Evolutionary conservation across 257 asterid genomes (phyloP), one percentile per base, ranked within the genome.

Genomic region (Fraxinus anomala): DNA sequence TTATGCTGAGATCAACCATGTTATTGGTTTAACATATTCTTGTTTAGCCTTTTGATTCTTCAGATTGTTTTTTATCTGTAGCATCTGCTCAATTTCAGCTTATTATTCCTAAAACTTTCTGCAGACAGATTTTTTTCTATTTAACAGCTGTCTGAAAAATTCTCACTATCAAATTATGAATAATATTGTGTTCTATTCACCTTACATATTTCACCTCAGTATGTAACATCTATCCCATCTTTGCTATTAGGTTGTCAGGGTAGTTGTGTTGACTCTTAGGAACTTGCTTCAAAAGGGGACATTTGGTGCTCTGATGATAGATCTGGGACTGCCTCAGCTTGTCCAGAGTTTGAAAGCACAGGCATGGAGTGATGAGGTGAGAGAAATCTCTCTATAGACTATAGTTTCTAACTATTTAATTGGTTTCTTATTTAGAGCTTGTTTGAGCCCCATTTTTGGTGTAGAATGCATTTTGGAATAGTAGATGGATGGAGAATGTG

Each of bases 301-400:
- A 71, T 91, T 90, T 84, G 94, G 94, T 75, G 90, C 97, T 77
- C 91, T 91, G 76, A 92, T 94, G 97, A 92, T 91, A 81, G 89
- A 87, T 89, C 86, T 88, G 70, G 98, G 92, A 65, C 79, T 94
- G 80, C 96, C 90, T 37, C 97, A 92, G 81, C 75, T 90, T 77
- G 95, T 94, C 85, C 97, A 89, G 88, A 94, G 84, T 76, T 81
- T 92, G 87, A 94, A 92, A 90, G 93, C 92, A 23, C 97, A 92
- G 82, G 97, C 98, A 76, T 94, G 98, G 97, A 92, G 97, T 76
- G 97, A 94, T 26, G 97, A 92, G 98, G 96, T 92, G 77, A 73
- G 88, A 23, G 14, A 71, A 73, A 59, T 65, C 37, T 79, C 14
- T 40, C 68, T 73, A 26, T 26, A 26, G 28, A 26, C 68, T 42